Evolutionary conservation across 2,329 filamentous ascomycete genomes (phyloP), one percentile per base, ranked within the genome.

Genomic region (Beauveria caledonica): DNA sequence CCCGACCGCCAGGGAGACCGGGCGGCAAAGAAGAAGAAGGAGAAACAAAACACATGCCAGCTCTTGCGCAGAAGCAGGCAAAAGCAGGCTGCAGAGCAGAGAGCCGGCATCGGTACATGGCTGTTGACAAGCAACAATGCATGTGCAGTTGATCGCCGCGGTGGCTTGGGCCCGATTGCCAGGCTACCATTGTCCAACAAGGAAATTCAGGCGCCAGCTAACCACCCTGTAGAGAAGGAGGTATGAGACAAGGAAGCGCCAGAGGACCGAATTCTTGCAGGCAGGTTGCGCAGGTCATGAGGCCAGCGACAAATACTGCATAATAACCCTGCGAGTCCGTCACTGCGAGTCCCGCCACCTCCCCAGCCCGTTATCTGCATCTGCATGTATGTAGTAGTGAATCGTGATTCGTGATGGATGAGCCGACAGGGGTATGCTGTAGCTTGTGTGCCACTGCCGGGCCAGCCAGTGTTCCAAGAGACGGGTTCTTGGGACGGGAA

Each of bases 401-500:
- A 23, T 23, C 23, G 23, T 23, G 23, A 23, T 23, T 23, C 23
- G 23, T 23, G 23, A 23, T 36, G 33, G 33, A 36, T 36, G 33
- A 36, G 33, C 33, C 10, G 33, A 36, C 33, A 36, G 33, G 33
- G 33, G 33, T 36, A 13, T 36, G 33, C 33, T 48, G n/a, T n/a
- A 8, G 19, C 42, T 7, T 44, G 29, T 52, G 27, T 55, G 15
- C 23, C 27, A 44, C 44, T 42, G 21, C 55, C 42, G 46, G 55
- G 46, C 44, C 27, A 13, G 36, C 48, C 21, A 58, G 42, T 51
- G 36, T 44, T 58, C 46, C 55, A 58, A 40, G 45, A 42, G 45
- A 42, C 46, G 46, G 55, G 55, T 58, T 58, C 55, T 44, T 58
- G 55, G 55, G 46, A 39, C 29, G 44, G 44, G 39, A 57, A 36